These are phyloP conservation scores for Colletotrichum incanum DNA, from an alignment of 2,329 filamentous ascomycete genomes.

Conservation along the genomic window DNA sequence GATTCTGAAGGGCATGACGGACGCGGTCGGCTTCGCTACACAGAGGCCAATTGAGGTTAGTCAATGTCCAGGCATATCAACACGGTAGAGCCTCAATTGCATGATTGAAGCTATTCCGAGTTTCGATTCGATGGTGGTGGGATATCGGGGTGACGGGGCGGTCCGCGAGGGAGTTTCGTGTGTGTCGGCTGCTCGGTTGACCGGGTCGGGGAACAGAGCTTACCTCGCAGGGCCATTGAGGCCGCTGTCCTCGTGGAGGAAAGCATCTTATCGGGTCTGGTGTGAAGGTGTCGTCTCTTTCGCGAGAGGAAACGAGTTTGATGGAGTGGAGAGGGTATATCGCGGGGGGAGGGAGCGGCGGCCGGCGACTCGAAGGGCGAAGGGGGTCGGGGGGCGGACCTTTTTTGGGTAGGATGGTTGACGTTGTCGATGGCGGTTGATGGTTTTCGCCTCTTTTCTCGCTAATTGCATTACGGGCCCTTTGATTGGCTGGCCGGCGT, in stretches of 20 bases:
- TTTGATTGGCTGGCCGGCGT: slow-evolving; percentile 32
- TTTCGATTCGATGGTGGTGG: slow-evolving; percentile 15
- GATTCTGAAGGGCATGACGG: slow-evolving; percentile 75
- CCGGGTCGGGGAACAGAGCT: slow-evolving; percentile 46
- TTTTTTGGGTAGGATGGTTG: slow-evolving; percentile 32
- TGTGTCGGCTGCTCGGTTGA: slow-evolving; percentile 17
- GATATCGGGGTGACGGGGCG: slow-evolving; percentile 8
- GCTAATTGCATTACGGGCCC: slow-evolving; percentile 33
- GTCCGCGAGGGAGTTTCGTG: slow-evolving; percentile 14
- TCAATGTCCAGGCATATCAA: slow-evolving; percentile 45
- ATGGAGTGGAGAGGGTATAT: slow-evolving; percentile 37
- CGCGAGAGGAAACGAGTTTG: neutral
- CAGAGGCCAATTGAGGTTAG: slow-evolving; percentile 35
- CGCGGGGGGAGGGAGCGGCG: slow-evolving; percentile 21
- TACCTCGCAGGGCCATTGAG: slow-evolving; percentile 69
- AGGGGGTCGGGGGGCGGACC: slow-evolving; percentile 23
- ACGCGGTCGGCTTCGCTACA: slow-evolving; percentile 76
- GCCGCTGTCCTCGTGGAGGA: slow-evolving; percentile 66
- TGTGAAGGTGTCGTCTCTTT: slow-evolving; percentile 9
- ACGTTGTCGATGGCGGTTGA: slow-evolving; percentile 35
- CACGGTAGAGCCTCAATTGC: neutral
- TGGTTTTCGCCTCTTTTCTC: slow-evolving; percentile 41
- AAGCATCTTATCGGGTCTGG: slow-evolving; percentile 56
- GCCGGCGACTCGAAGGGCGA: slow-evolving; percentile 29
- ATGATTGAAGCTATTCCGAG: neutral